Conservation (phyloP, 495 filamentous ascomycete genomes). For the Aspergillus kassunensis region DNA sequence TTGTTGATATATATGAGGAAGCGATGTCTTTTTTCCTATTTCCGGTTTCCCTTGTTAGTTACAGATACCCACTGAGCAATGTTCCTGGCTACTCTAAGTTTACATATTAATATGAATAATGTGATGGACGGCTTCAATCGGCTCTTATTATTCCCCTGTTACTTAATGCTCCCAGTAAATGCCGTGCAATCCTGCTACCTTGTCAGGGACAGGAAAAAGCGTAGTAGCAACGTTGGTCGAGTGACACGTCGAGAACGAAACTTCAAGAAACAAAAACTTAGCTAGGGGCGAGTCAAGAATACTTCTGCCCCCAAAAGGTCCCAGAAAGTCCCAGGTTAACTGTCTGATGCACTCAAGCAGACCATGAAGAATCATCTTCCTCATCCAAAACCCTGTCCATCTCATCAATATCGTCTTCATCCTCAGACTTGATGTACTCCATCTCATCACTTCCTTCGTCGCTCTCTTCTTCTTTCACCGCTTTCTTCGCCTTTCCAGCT, state of each 20-base stretch:
- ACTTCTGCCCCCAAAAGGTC: too few species aligned
- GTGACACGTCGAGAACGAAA: too few species aligned
- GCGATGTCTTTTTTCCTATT: constrained; percentile 5
- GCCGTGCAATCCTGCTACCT: too few species aligned
- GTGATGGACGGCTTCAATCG: neutral
- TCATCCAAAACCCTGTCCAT: neutral
- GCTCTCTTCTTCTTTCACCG: neutral
- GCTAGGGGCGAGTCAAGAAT: too few species aligned
- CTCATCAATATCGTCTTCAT: too few species aligned
- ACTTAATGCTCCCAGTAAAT: neutral
- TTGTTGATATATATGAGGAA: constrained; percentile 3
- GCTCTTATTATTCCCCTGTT: neutral
- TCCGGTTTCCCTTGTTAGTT: constrained; percentile 9
- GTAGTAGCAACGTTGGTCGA: too few species aligned
- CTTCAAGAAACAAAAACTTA: too few species aligned
- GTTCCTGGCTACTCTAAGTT: constrained; percentile 3
- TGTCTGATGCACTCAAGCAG: too few species aligned
- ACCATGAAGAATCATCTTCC: neutral
- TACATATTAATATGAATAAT: neutral
- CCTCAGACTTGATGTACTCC: too few species aligned
- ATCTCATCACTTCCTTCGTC: too few species aligned
- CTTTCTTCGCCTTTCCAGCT: neutral
- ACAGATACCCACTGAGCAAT: constrained; percentile 24
- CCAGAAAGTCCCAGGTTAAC: too few species aligned
- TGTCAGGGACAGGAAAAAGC: too few species aligned